Evolutionary conservation across 2,329 filamentous ascomycete species (phyloP), one percentile per base, ranked within the genome.

Genomic region (Anisogramma anomala): DNA sequence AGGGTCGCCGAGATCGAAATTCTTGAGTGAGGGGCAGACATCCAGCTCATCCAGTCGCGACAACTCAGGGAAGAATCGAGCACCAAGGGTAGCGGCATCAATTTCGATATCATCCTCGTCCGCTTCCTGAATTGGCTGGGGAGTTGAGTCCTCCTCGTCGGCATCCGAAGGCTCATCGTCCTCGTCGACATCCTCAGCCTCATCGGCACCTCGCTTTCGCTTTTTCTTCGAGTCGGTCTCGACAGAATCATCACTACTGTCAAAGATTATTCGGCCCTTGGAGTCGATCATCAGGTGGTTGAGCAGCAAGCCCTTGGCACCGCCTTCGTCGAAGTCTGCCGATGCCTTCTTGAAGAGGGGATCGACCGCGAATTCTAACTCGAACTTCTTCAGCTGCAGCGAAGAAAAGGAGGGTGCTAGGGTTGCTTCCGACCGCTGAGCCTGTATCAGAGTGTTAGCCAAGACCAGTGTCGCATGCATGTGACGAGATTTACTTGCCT

Each of bases 281-380:
- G 77, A 76, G 60, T 98, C 91, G 49, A 98, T 95, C 56, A 89
- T 85, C n/a, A 98, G 70, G 61, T 98, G 89, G 56, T 98, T 98
- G 23, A 98, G 72, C 15, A 98, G 70, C 31, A 98, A 69, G 15
- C 91, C 91, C 62, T 96, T 98, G 42, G 91, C 91, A 42, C 91
- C 91, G 15, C 91, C 91, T 64, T 98, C 91, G 57, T 98, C 91
- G 50, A 98, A 98, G 64, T 98, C 91, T 32, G 91, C 91, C 5
- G 89, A 94, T 1, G 89, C 89, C 57, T 98, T 98, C 58, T 98
- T 98, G 73, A 98, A 98, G n/a, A 98, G 65, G 2, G 91, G 91
- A 56, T 98, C 91, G 4, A 98, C 89, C 0, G 88, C 80, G 50
- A 98, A 95, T 55, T 98, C 91, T 33, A 96, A 72, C 53, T 98